phyloP scores from a whole-genome alignment of 306 rosid genomes.

The Gastrolobium bilobum region DNA sequence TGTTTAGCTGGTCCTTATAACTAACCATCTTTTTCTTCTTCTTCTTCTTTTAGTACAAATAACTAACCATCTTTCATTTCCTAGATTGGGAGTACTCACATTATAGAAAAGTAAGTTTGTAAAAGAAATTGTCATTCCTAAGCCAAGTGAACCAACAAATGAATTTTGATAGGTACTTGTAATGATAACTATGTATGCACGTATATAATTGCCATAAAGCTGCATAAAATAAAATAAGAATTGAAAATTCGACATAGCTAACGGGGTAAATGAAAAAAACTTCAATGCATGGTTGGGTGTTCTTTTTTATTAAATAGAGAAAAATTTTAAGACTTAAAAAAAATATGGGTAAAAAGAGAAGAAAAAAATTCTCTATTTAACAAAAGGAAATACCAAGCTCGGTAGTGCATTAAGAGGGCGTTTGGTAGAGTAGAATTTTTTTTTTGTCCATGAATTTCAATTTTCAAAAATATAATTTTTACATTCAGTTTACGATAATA shows the following conservation, averaged over 20 bases:
- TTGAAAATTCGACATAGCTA: constrained; percentile 22
- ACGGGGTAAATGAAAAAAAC: background rate
- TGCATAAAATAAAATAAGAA: background rate
- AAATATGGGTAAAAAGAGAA: no score
- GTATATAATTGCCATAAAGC: background rate
- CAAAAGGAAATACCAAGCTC: no score
- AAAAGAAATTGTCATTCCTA: constrained; percentile 29
- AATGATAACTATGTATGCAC: background rate
- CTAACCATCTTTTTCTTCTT: constrained; percentile 10
- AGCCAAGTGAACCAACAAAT: background rate
- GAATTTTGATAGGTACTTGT: constrained; percentile 21
- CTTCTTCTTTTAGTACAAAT: no score
- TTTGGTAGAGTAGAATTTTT: no score
- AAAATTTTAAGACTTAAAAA: no score
- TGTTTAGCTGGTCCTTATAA: constrained; percentile 14
- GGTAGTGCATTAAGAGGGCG: no score
- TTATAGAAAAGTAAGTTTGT: constrained; percentile 25
- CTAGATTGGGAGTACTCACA: constrained; percentile 1
- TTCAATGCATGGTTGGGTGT: no score
- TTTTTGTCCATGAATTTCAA: no score
- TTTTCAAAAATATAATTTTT: no score
- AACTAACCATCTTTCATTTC: constrained; percentile 33
- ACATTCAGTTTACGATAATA: no score
- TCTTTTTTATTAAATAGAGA: no score
- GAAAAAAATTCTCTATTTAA: no score